Conservation (phyloP, 2,329 filamentous ascomycete species). For the Exserohilum rostratum region DNA sequence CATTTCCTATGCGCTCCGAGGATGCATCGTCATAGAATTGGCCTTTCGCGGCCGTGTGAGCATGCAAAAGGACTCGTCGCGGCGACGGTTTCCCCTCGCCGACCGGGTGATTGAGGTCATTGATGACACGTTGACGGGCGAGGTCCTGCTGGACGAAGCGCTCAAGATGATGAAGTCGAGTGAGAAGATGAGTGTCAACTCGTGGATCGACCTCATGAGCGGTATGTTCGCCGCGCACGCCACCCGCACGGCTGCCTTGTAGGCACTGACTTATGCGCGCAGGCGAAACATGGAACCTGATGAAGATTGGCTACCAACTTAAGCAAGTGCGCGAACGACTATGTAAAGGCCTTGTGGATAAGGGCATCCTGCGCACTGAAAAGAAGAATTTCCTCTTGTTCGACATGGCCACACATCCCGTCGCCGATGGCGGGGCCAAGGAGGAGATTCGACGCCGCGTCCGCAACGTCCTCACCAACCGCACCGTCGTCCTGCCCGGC, state of each 20-base stretch:
- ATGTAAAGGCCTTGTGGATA: conserved; percentile 98
- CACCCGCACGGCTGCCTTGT: not conserved
- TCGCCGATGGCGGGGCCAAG: conserved; percentile 94
- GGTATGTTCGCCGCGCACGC: conserved; percentile 61
- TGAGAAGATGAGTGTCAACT: conserved; percentile 99
- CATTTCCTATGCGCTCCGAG: conserved; percentile 95
- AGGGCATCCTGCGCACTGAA: conserved; percentile 96
- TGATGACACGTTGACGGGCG: conserved; percentile 93
- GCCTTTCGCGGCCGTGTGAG: conserved; percentile 94
- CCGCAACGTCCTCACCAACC: conserved; percentile 87
- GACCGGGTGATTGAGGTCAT: conserved; percentile 96
- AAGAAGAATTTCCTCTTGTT: conserved; percentile 99
- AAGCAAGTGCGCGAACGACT: conserved; percentile 98
- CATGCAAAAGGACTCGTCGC: conserved; percentile 96
- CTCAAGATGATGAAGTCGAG: conserved; percentile 99
- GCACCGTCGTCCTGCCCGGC: conserved; percentile 86
- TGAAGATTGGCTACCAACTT: conserved; percentile 99
- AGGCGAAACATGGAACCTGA: conserved; percentile 99
- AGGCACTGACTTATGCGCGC: conserved; percentile 29
- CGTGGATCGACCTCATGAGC: conserved; percentile 99
- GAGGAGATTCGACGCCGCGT: conserved; percentile 95
- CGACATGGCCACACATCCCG: conserved; percentile 99
- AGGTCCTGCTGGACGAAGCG: conserved; percentile 95
- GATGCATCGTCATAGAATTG: conserved; percentile 97
- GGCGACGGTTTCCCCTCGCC: conserved; percentile 88